phyloP scores from a whole-genome alignment of 345 rosid species.

The Eucalyptus tenuipes region DNA sequence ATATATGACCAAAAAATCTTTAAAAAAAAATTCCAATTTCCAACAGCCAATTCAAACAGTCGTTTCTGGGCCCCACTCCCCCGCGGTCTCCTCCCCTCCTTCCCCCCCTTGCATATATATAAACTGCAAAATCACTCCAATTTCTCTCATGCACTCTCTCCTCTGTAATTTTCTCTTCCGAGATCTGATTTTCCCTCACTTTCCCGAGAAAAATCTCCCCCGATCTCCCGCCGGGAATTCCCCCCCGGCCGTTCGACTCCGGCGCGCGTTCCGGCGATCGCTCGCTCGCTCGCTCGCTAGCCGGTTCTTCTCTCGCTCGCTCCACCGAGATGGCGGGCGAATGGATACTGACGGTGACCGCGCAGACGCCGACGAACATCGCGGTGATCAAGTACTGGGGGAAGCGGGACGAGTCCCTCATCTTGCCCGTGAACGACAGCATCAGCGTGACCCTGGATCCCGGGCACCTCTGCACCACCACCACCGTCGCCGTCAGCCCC shows the following conservation, averaged over 20 bases:
- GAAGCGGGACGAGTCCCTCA: slow-evolving; percentile 76
- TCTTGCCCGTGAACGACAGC: slow-evolving; percentile 91
- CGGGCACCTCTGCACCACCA: slow-evolving; percentile 78
- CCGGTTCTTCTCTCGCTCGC: neutral
- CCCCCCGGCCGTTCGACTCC: neutral
- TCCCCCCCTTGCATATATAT: neutral
- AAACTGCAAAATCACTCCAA: neutral
- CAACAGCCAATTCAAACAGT: neutral
- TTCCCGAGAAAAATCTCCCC: neutral
- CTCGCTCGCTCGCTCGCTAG: neutral
- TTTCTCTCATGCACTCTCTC: neutral
- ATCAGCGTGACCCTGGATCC: slow-evolving; percentile 96
- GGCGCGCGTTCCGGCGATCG: neutral
- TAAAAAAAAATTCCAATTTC: neutral
- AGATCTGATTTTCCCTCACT: neutral
- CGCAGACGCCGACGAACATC: slow-evolving; percentile 89
- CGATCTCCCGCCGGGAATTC: neutral
- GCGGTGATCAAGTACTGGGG: slow-evolving; percentile 99
- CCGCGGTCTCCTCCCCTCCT: neutral
- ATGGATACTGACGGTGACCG: slow-evolving; percentile 81
- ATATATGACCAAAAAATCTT: accelerated
- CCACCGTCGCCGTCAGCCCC: slow-evolving; percentile 94
- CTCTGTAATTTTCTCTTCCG: neutral
- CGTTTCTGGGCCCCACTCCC: neutral
- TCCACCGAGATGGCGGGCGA: slow-evolving; percentile 29